These are phyloP conservation scores for Schizochytrium sp. DNA, from an alignment of 108 stramenopile genomes.

Conservation along the genomic window DNA sequence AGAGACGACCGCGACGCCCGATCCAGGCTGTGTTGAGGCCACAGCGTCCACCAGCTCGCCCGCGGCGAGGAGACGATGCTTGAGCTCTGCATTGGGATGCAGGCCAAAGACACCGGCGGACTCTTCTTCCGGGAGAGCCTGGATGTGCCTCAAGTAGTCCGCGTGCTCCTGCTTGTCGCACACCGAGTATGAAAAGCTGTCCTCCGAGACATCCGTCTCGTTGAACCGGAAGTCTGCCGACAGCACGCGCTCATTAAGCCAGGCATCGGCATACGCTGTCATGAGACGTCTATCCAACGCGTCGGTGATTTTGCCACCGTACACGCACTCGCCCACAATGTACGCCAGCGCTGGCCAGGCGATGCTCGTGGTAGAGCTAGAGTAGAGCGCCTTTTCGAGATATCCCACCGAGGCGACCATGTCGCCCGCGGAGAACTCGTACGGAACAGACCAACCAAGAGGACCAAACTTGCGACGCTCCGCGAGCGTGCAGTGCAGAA, in stretches of 20 bases:
- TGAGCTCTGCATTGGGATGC: constrained; percentile 85
- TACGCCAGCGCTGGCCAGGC: constrained; percentile 80
- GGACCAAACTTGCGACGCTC: constrained; percentile 86
- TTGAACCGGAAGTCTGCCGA: constrained; percentile 64
- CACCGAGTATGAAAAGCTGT: constrained; percentile 66
- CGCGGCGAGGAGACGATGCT: constrained; percentile 73
- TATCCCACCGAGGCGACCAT: constrained; percentile 75
- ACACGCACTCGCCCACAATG: constrained; percentile 83
- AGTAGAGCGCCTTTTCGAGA: constrained; percentile 81
- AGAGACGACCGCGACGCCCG: constrained; percentile 54
- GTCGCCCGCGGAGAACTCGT: constrained; percentile 83
- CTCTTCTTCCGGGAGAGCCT: constrained; percentile 70
- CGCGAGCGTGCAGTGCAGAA: constrained; percentile 75
- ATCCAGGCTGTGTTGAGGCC: constrained; percentile 75
- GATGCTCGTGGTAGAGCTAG: constrained; percentile 53
- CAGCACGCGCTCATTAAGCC: constrained; percentile 67
- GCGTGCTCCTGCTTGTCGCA: constrained; percentile 53
- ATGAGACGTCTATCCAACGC: constrained; percentile 73
- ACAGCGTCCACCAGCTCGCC: constrained; percentile 64
- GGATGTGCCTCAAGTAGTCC: constrained; percentile 63
- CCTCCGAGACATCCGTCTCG: constrained; percentile 57
- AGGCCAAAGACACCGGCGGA: constrained; percentile 82
- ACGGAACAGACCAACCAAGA: constrained; percentile 80
- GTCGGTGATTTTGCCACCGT: constrained; percentile 89
- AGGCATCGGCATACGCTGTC: constrained; percentile 69